phyloP scores from a whole-genome alignment of 768 basidiomycete species.

The Mycena rosella region DNA sequence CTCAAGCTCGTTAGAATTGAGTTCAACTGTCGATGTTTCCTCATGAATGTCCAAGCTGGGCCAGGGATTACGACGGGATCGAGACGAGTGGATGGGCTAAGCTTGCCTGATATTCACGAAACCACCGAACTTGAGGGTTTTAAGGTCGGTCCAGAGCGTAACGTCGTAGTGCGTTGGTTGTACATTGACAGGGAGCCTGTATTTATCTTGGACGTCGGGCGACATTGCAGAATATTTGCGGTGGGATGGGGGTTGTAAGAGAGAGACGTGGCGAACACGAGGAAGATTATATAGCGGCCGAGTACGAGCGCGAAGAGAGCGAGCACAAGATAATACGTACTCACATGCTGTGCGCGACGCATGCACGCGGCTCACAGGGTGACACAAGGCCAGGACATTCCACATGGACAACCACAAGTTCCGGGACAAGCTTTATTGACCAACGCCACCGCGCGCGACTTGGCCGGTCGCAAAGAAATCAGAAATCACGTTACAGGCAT shows the following conservation, averaged over 20 bases:
- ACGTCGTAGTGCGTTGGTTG: conserved; percentile 85
- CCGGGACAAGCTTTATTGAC: not conserved
- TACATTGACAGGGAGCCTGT: conserved; percentile 76
- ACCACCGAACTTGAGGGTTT: conserved; percentile 81
- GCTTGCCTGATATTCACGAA: conserved; percentile 78
- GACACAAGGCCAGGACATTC: conserved; percentile 15
- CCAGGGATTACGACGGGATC: conserved; percentile 12
- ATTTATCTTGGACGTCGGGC: conserved; percentile 47
- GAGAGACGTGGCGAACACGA: conserved; percentile 8
- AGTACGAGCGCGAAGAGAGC: not conserved
- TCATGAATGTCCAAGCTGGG: conserved; percentile 72
- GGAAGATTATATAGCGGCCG: not conserved
- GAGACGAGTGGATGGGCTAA: not conserved
- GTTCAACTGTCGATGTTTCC: conserved; percentile 70
- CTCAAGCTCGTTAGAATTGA: conserved; percentile 74
- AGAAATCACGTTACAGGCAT: not conserved
- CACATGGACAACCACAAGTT: conserved; percentile 14
- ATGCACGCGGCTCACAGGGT: conserved; percentile 14
- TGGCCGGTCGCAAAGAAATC: too few species aligned
- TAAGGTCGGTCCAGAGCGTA: conserved; percentile 85
- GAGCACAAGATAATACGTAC: conserved; percentile 3
- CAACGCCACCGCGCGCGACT: too few species aligned
- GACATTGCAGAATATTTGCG: conserved; percentile 27
- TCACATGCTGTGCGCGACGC: conserved; percentile 3
- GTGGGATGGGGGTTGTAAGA: conserved; percentile 3